phyloP scores from a whole-genome alignment of 352 stramenopile genomes.

The Phytophthora hibernalis region DNA sequence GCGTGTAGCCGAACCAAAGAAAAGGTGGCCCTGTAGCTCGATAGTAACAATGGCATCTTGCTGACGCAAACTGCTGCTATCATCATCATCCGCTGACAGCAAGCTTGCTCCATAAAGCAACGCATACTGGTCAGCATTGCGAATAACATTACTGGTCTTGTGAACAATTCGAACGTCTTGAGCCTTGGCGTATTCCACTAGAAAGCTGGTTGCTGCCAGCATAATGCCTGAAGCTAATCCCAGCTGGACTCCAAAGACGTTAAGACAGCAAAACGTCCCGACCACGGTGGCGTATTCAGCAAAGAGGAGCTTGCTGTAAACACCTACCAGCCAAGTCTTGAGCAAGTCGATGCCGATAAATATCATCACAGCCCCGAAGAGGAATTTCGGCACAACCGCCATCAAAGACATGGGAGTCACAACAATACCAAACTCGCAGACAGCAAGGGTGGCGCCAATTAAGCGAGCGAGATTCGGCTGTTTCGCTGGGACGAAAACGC shows the following conservation, averaged over 20 bases:
- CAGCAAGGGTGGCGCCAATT: constrained; percentile 62
- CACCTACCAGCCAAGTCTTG: constrained; percentile 73
- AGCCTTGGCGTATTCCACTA: constrained; percentile 81
- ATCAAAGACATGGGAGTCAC: constrained; percentile 92
- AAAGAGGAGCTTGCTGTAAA: constrained; percentile 65
- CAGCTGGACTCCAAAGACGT: constrained; percentile 91
- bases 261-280: constrained; percentile 92
- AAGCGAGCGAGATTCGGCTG: constrained; percentile 50
- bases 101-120: constrained; percentile 47
- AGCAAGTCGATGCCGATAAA: constrained; percentile 97
- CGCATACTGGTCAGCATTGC: constrained; percentile 67
- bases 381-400: constrained; percentile 94
- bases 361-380: constrained; percentile 97
- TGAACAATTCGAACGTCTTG: constrained; percentile 65
- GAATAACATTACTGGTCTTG: constrained; percentile 73
- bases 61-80: constrained; percentile 35
- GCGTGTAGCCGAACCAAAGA: constrained; percentile 78
- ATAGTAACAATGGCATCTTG: constrained; percentile 69
- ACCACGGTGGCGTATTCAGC: constrained; percentile 93
- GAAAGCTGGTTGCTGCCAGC: constrained; percentile 75
- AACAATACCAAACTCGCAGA: constrained; percentile 65
- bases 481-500: constrained; percentile 57
- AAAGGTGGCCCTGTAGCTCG: constrained; percentile 76
- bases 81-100: constrained; percentile 7
- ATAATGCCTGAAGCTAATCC: constrained; percentile 65